These are phyloP conservation scores for Ogataea parapolymorpha DNA, from an alignment of 805 yeast species.

Conservation along the genomic window DNA sequence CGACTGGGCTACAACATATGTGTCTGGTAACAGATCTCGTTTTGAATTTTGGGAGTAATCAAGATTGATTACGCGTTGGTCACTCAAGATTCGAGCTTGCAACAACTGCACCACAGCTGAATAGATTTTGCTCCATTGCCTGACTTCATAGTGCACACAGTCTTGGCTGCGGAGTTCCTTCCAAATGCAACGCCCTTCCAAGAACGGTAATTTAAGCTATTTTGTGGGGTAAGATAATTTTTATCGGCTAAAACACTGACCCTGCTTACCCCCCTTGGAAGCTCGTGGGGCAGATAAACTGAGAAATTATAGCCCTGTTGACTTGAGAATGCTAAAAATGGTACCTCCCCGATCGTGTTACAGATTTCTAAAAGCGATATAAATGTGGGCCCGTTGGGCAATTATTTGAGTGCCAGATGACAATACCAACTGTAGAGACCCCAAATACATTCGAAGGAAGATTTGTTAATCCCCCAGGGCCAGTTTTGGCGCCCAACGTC, in stretches of 20 bases:
- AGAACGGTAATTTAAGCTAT: background rate
- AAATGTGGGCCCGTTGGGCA: background rate
- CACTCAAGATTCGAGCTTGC: too few species aligned
- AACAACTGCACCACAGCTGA: too few species aligned
- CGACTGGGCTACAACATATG: slow-evolving; percentile 26
- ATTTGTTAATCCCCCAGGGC: slow-evolving; percentile 35
- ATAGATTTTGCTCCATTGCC: too few species aligned
- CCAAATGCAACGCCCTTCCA: too few species aligned
- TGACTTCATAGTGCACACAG: too few species aligned
- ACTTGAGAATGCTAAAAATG: too few species aligned
- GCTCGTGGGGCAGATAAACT: too few species aligned
- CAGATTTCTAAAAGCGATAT: background rate
- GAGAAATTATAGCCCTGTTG: too few species aligned
- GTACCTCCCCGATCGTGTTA: too few species aligned
- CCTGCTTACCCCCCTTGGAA: too few species aligned
- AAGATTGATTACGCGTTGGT: too few species aligned
- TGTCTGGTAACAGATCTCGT: slow-evolving; percentile 15
- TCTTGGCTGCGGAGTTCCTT: too few species aligned
- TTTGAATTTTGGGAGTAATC: background rate
- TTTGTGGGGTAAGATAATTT: background rate
- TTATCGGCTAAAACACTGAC: background rate
- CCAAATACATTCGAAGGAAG: background rate
- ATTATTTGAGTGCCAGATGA: background rate
- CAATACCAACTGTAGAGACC: background rate
- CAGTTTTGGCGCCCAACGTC: slow-evolving; percentile 50